A percentile compares a stretch with the other conserved stretches of the same genome.
Evolutionary conservation across 352 stramenopile species (phyloP).

Genomic region (Pythium brachiatum): DNA sequence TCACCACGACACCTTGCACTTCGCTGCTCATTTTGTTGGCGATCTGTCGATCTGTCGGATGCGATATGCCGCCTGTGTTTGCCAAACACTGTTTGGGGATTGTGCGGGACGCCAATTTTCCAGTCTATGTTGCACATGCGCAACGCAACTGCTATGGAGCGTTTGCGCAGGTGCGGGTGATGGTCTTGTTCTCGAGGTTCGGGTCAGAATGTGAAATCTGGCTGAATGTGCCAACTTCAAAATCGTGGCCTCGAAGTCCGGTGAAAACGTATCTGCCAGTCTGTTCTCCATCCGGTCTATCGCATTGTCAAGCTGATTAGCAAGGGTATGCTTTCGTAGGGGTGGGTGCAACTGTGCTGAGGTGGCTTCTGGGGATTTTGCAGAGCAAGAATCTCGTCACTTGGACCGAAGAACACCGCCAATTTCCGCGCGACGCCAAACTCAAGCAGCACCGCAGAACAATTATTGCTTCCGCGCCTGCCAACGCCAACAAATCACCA

Average conservation of each 20-base stretch:
- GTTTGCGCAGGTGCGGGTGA: slow-evolving; percentile 16
- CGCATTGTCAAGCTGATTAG: background rate
- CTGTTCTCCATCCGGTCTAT: background rate
- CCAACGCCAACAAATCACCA: slow-evolving; percentile 11
- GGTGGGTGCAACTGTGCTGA: slow-evolving; percentile 4
- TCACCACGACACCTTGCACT: slow-evolving; percentile 66
- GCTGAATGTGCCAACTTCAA: slow-evolving; percentile 23
- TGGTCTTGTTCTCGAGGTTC: slow-evolving; percentile 29
- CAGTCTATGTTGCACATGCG: slow-evolving; percentile 1
- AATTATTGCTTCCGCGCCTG: slow-evolving; percentile 4
- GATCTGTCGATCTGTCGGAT: background rate
- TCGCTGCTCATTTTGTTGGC: slow-evolving; percentile 39
- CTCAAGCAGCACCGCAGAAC: slow-evolving; percentile 13
- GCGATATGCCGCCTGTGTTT: background rate
- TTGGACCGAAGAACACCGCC: slow-evolving; percentile 10
- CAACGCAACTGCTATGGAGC: slow-evolving; percentile 17
- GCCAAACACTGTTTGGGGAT: too few species aligned
- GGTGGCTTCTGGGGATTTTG: slow-evolving; percentile 18
- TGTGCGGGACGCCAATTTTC: slow-evolving; percentile 8
- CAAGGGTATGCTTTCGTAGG: slow-evolving; percentile 17
- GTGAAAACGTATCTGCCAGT: slow-evolving; percentile 5
- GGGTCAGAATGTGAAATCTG: slow-evolving; percentile 12
- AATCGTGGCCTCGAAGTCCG: slow-evolving; percentile 19
- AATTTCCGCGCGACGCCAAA: background rate
- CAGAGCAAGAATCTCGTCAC: slow-evolving; percentile 26